Conservation (phyloP, 2,329 filamentous ascomycete species). For the Microsporum ferrugineum region DNA sequence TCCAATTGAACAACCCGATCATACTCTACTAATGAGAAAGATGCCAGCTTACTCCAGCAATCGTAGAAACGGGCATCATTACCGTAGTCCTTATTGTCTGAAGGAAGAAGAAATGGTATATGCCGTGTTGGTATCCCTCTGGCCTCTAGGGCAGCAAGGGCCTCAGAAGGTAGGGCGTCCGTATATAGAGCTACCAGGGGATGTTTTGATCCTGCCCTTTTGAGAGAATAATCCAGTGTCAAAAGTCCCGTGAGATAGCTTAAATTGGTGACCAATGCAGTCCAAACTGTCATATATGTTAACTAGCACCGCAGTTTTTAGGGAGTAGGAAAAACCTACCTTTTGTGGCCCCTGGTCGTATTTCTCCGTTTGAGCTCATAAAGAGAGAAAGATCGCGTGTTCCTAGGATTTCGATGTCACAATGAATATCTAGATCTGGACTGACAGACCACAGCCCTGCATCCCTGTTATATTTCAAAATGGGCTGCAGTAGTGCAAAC, state of each 20-base stretch:
- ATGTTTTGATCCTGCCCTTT: conserved; percentile 53
- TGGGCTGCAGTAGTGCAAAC: background rate
- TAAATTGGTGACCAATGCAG: conserved; percentile 73
- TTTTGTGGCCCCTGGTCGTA: background rate
- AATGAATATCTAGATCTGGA: background rate
- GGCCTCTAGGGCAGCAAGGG: conserved; percentile 55
- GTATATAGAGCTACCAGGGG: conserved; percentile 77
- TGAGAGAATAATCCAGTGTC: conserved; percentile 67
- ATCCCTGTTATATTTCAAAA: background rate
- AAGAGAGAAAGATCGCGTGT: background rate
- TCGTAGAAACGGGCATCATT: conserved; percentile 78
- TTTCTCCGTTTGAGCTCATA: background rate
- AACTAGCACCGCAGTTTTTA: background rate
- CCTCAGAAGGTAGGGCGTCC: conserved; percentile 57
- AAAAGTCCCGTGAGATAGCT: conserved; percentile 72
- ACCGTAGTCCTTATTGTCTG: conserved; percentile 53
- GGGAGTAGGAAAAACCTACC: background rate
- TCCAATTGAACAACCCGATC: conserved; percentile 72
- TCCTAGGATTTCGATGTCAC: background rate
- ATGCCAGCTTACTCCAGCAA: conserved; percentile 77
- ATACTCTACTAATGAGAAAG: conserved; percentile 67
- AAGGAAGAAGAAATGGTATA: conserved; percentile 62
- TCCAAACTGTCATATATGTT: conserved; percentile 55
- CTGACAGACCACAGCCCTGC: background rate
- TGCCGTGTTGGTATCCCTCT: conserved; percentile 59